Conservation (phyloP, 768 basidiomycete species). For the Cubamyces lactineus region DNA sequence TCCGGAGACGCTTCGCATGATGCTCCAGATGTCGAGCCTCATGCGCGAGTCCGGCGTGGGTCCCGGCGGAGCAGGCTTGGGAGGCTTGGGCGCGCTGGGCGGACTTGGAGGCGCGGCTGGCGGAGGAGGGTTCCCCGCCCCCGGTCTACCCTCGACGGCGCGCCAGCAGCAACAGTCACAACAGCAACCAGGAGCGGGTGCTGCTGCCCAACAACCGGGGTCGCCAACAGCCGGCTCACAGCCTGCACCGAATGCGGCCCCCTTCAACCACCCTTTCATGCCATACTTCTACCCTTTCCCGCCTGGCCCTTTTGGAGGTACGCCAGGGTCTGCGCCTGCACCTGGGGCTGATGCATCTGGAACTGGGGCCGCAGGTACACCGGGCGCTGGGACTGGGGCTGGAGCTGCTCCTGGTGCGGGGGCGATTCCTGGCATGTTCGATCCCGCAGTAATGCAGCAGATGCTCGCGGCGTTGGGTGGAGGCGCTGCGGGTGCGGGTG, state of each 20-base stretch:
- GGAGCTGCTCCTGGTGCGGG: constrained; percentile 31
- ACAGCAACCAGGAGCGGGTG: constrained; percentile 27
- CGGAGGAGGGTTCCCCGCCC: constrained; percentile 56
- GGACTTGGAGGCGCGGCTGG: constrained; percentile 29
- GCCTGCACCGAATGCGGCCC: background rate
- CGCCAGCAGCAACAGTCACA: constrained; percentile 30
- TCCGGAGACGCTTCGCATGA: constrained; percentile 73
- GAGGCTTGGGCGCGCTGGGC: constrained; percentile 30
- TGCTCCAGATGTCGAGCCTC: constrained; percentile 73
- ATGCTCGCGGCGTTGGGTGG: constrained; percentile 40
- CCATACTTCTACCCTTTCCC: constrained; percentile 26
- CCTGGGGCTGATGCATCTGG: constrained; percentile 16
- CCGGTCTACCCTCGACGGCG: constrained; percentile 52
- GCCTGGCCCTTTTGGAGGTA: constrained; percentile 19
- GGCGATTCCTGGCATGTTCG: constrained; percentile 37
- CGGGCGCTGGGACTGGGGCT: constrained; percentile 30
- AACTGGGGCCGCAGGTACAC: constrained; percentile 23
- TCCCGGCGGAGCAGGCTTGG: constrained; percentile 23
- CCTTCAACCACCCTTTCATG: constrained; percentile 1
- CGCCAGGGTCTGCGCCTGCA: constrained; percentile 24
- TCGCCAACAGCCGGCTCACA: constrained; percentile 15
- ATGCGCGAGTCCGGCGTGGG: constrained; percentile 48
- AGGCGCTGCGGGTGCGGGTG: no score
- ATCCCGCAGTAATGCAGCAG: constrained; percentile 51
- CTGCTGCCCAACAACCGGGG: constrained; percentile 3